Conservation (phyloP, 2,329 filamentous ascomycete genomes). For the Hymenoscyphus scutula region DNA sequence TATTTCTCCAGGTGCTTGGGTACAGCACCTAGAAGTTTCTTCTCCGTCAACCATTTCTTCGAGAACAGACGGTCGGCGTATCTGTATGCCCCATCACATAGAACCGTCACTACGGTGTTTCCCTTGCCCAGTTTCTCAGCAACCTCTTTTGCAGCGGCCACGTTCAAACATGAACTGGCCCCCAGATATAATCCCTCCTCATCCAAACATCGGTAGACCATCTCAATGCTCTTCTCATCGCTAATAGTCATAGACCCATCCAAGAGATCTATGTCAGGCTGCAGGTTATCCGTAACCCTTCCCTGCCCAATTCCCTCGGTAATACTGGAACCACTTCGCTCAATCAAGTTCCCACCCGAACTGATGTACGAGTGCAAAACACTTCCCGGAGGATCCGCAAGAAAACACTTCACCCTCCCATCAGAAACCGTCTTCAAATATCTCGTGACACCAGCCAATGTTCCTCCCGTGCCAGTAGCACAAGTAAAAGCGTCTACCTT, state of each 20-base stretch:
- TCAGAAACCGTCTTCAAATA: slow-evolving; percentile 82
- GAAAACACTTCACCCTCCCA: slow-evolving; percentile 78
- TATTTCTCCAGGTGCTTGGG: slow-evolving; percentile 88
- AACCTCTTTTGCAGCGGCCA: slow-evolving; percentile 91
- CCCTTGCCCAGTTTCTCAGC: slow-evolving; percentile 86
- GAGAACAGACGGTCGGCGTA: slow-evolving; percentile 95
- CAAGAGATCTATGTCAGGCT: slow-evolving; percentile 77
- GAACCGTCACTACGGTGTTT: slow-evolving; percentile 86
- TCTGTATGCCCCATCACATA: slow-evolving; percentile 95
- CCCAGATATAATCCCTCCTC: slow-evolving; percentile 95
- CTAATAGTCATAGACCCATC: slow-evolving; percentile 82
- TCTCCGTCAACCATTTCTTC: slow-evolving; percentile 82
- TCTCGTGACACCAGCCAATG: slow-evolving; percentile 81
- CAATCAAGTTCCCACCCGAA: slow-evolving; percentile 78
- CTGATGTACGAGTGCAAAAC: slow-evolving; percentile 91
- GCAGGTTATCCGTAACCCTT: slow-evolving; percentile 90
- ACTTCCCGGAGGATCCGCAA: slow-evolving; percentile 91
- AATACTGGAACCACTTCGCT: slow-evolving; percentile 81
- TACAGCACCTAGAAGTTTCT: slow-evolving; percentile 77
- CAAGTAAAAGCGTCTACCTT: slow-evolving; percentile 93
- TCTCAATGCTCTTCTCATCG: slow-evolving; percentile 93
- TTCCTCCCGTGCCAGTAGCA: slow-evolving; percentile 89
- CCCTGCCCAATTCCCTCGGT: slow-evolving; percentile 98
- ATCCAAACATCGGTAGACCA: slow-evolving; percentile 95
- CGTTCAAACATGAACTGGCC: slow-evolving; percentile 90